Conservation (phyloP, 129 eudicot genomes). For the Pseudognaphalium luteoalbum region DNA sequence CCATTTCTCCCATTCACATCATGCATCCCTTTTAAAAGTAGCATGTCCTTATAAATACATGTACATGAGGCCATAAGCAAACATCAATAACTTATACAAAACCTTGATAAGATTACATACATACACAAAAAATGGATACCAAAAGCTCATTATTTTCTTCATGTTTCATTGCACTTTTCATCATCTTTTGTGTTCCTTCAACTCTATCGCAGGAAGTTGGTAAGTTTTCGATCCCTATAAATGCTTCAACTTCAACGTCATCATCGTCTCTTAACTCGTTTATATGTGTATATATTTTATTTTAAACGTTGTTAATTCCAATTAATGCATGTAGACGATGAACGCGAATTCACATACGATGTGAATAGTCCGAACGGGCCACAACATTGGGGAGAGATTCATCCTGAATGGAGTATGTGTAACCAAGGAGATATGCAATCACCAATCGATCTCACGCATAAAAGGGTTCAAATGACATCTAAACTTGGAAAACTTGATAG, state of each 20-base stretch:
- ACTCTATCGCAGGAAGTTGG: constrained; percentile 52
- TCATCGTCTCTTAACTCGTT: no score
- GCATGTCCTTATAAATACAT: background rate
- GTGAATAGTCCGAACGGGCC: constrained; percentile 41
- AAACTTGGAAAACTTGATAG: constrained; percentile 41
- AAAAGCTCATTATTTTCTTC: constrained; percentile 18
- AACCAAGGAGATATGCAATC: constrained; percentile 60
- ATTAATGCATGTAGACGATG: constrained; percentile 40
- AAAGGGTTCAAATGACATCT: constrained; percentile 40
- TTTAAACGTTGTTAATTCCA: background rate
- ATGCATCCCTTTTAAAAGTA: background rate
- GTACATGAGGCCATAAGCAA: background rate
- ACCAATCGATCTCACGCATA: constrained; percentile 48
- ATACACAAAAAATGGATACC: constrained; percentile 21
- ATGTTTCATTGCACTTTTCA: constrained; percentile 27
- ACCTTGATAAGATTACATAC: constrained; percentile 3
- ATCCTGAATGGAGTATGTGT: constrained; percentile 54
- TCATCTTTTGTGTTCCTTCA: constrained; percentile 16
- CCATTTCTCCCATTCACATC: constrained; percentile 19
- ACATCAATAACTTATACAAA: constrained; percentile 23
- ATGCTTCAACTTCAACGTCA: background rate
- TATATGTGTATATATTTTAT: background rate
- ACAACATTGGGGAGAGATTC: constrained; percentile 49
- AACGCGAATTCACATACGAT: constrained; percentile 46
- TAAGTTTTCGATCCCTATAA: constrained; percentile 28